Evolutionary conservation across 2,329 filamentous ascomycete genomes (phyloP).

Genomic region (Fusarium bactridioides): DNA sequence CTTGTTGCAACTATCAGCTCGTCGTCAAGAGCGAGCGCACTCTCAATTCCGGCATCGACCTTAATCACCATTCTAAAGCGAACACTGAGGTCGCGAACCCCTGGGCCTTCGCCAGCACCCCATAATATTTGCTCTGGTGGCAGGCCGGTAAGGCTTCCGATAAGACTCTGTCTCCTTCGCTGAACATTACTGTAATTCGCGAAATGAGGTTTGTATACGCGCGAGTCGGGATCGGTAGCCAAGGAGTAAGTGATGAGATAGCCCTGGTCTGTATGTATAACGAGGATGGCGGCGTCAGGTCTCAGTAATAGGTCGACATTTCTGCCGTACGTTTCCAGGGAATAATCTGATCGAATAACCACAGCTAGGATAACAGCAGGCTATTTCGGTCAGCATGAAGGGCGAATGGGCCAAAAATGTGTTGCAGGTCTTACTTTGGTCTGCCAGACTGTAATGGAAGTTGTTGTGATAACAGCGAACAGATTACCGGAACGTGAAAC

Average conservation of each 20-base stretch:
- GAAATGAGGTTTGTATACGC: constrained; percentile 87
- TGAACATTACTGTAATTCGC: constrained; percentile 71
- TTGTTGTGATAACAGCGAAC: constrained; percentile 87
- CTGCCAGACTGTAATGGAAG: constrained; percentile 94
- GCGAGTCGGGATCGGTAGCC: constrained; percentile 80
- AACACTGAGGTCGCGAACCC: constrained; percentile 85
- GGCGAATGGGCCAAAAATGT: background rate
- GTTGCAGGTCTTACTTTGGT: constrained; percentile 72
- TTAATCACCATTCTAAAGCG: constrained; percentile 98
- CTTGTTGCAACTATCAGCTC: constrained; percentile 91
- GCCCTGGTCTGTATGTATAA: constrained; percentile 84
- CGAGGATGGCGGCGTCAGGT: constrained; percentile 90
- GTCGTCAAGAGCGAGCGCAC: constrained; percentile 87
- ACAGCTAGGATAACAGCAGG: constrained; percentile 89
- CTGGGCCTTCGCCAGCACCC: constrained; percentile 82
- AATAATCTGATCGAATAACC: constrained; percentile 81
- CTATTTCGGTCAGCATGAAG: constrained; percentile 53
- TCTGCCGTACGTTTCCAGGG: constrained; percentile 81
- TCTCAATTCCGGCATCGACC: constrained; percentile 92
- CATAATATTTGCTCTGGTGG: constrained; percentile 70
- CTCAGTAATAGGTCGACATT: constrained; percentile 87
- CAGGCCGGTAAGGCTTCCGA: constrained; percentile 62
- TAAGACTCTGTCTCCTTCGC: constrained; percentile 67
- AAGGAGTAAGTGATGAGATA: constrained; percentile 96
- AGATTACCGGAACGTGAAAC: constrained; percentile 80